A percentile compares a stretch with the other conserved stretches of the same genome.
Evolutionary conservation across 345 rosid species (phyloP).

Genomic region (Psidium guajava): DNA sequence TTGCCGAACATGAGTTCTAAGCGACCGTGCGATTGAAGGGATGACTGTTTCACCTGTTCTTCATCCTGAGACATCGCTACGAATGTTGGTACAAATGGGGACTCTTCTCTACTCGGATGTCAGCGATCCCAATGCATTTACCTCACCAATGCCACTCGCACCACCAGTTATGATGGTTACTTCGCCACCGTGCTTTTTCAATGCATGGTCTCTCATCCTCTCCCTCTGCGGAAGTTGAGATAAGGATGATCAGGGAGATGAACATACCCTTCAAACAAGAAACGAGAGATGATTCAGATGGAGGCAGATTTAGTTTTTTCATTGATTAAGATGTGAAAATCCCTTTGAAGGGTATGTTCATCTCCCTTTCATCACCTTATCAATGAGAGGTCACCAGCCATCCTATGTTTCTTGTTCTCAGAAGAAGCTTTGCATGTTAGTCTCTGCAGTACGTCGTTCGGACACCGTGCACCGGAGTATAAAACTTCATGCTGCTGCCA

Average conservation of each 20-base stretch:
- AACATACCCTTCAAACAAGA: not conserved
- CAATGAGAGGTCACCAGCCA: not conserved
- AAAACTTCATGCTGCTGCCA: not conserved
- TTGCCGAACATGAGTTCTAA: slow-evolving; percentile 29
- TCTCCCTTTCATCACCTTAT: not conserved
- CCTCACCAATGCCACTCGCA: slow-evolving; percentile 9
- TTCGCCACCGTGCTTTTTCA: slow-evolving; percentile 3
- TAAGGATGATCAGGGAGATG: not conserved
- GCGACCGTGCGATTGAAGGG: slow-evolving; percentile 4
- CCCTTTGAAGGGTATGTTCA: no score
- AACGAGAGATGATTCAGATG: not conserved
- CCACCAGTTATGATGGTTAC: slow-evolving; percentile 18
- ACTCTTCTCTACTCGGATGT: slow-evolving; percentile 19
- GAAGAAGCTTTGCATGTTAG: not conserved
- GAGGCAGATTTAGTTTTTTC: not conserved
- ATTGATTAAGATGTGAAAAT: not conserved
- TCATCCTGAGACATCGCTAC: slow-evolving; percentile 23
- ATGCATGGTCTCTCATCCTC: not conserved
- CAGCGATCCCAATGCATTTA: slow-evolving; percentile 18
- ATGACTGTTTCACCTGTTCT: slow-evolving; percentile 19
- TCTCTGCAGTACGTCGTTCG: not conserved
- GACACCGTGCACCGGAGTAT: not conserved
- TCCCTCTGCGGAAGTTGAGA: not conserved
- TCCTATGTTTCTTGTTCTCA: not conserved
- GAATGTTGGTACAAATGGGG: not conserved